Base-by-base conservation (phyloP, 108 stramenopile species). In the Cylindrotheca closterium region DNA sequence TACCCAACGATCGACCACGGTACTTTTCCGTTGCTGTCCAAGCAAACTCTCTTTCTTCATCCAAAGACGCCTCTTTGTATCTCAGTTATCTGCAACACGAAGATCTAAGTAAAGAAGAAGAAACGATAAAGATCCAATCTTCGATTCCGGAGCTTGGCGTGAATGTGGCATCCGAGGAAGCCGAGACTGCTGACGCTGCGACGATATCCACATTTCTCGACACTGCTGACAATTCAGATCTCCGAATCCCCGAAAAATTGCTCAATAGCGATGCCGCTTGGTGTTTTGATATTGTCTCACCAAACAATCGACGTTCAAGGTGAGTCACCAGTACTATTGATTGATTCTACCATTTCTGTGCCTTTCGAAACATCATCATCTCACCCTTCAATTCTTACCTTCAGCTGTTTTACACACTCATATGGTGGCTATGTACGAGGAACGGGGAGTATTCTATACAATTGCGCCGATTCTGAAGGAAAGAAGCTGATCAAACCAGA, bases 1-100 rank as follows among this genome's bases (percentile, higher is more conserved):
- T 94, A 17, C 96, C 96, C 57, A 94, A 96, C 65, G 90, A 88
- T 70, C 86, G 96, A 25, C 93, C 93, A 0, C 67, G 96, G 56
- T 84, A 91, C 61, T 96, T 78, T 74, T 77, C 70, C 58, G 51
- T 85, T 25, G 79, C 76, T 28, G 53, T 79, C 15, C 73, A 23
- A 26, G 24, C 1, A 23, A 15, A 1, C 1, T 7, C 10, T 15
- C 15, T 42, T 7, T 7, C 37, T 42, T 10, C 25, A 1, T 52
- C 51, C 22, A 22, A 52, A 2, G 25, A 52, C 21, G 21, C 21
- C 22, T 25, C 25, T n/a, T 1, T 25, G 1, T 1, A 25, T 1
- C 15, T 15, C 2, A 21, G 21, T 15, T 25, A 52, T 2, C 1
- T 52, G 51, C 51, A 52, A 2, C 25, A 21, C 21, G 29, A 57